A percentile compares a stretch with the other conserved stretches of the same genome.
phyloP scores from a whole-genome alignment of 1,139 yeast species.

The Suhomyces yuchorum region DNA sequence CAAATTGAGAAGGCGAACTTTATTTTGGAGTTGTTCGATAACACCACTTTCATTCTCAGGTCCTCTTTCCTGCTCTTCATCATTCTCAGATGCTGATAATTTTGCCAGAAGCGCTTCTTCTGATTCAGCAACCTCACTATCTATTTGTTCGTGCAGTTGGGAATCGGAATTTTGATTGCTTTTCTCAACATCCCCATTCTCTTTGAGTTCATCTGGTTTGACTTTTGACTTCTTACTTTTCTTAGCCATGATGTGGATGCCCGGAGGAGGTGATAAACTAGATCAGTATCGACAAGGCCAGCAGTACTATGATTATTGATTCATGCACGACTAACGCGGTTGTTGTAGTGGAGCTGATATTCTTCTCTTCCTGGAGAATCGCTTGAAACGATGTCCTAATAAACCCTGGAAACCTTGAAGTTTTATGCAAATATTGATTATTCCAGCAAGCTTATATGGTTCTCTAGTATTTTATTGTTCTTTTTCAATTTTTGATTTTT shows the following conservation, averaged over 20 bases:
- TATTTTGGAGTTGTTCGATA: constrained; percentile 18
- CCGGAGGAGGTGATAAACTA: not conserved
- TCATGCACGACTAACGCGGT: constrained; percentile 1
- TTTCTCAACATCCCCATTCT: constrained; percentile 1
- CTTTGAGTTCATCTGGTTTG: constrained; percentile 8
- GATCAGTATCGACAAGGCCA: constrained; percentile 1
- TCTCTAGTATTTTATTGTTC: no score
- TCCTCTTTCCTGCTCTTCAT: not conserved
- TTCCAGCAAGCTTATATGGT: no score
- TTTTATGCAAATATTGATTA: no score
- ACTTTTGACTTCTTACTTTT: constrained; percentile 30
- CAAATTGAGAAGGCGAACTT: constrained; percentile 24
- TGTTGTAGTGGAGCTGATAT: no score
- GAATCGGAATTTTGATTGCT: not conserved
- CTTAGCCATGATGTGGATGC: constrained; percentile 27
- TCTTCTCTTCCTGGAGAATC: no score
- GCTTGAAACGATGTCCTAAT: no score
- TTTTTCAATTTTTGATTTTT: no score
- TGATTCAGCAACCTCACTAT: not conserved
- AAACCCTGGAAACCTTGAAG: no score
- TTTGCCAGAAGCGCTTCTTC: not conserved
- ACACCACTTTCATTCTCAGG: not conserved
- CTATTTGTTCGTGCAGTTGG: not conserved
- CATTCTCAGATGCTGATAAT: not conserved
- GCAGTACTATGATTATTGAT: not conserved